Evolutionary conservation across 2,329 filamentous ascomycete genomes (phyloP).

Genomic region (Clonostachys rhizophaga): DNA sequence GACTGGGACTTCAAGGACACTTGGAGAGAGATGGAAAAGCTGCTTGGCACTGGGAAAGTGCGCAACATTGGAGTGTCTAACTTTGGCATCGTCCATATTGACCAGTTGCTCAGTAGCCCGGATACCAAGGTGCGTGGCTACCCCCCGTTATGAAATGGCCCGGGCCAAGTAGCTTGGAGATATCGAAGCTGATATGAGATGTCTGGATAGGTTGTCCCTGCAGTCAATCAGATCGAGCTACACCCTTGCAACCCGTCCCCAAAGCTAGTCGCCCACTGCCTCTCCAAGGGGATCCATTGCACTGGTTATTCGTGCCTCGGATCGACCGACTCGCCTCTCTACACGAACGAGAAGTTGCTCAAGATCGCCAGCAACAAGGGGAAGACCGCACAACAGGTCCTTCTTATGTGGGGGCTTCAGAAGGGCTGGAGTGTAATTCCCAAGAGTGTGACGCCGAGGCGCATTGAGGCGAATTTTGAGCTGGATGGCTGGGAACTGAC

Average conservation of each 20-base stretch:
- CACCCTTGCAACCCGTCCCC: slow-evolving; percentile 80
- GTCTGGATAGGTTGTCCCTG: slow-evolving; percentile 42
- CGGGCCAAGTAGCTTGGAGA: neutral
- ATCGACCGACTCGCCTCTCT: slow-evolving; percentile 64
- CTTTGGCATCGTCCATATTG: slow-evolving; percentile 76
- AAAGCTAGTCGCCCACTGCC: slow-evolving; percentile 70
- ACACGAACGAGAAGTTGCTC: slow-evolving; percentile 60
- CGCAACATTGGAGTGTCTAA: slow-evolving; percentile 83
- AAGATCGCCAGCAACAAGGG: slow-evolving; percentile 61
- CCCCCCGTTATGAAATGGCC: neutral
- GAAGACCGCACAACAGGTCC: slow-evolving; percentile 69
- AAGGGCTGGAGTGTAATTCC: slow-evolving; percentile 82
- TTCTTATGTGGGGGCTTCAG: slow-evolving; percentile 76
- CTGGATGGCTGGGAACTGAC: slow-evolving; percentile 70
- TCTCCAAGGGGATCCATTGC: slow-evolving; percentile 67
- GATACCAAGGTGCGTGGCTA: slow-evolving; percentile 67
- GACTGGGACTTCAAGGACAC: slow-evolving; percentile 84
- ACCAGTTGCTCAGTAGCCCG: slow-evolving; percentile 67
- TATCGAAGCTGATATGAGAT: neutral
- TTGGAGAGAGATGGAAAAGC: slow-evolving; percentile 69
- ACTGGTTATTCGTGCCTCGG: slow-evolving; percentile 74
- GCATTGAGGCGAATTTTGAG: slow-evolving; percentile 74
- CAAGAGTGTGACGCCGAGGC: slow-evolving; percentile 70
- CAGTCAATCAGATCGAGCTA: slow-evolving; percentile 79
- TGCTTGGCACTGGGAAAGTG: slow-evolving; percentile 64